Conservation (phyloP, 495 filamentous ascomycete genomes). For the Poronia punctata region DNA sequence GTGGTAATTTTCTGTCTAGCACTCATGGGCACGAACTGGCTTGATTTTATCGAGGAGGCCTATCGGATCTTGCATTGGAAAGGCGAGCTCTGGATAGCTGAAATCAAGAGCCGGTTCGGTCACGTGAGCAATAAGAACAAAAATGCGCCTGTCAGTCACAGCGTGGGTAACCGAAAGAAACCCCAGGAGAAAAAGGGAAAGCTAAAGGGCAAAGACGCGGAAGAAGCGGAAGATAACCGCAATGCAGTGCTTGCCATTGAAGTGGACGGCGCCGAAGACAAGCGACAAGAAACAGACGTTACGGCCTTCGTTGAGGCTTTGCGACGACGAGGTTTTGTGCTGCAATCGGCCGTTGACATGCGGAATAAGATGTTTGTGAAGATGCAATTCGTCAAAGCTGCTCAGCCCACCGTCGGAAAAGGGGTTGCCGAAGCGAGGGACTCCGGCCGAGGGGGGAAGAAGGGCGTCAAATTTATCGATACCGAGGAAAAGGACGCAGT, state of each 20-base stretch:
- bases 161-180: conserved; percentile 51
- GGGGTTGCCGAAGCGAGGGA: conserved; percentile 37
- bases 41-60: conserved; percentile 92
- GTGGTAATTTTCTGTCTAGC: conserved; percentile 90
- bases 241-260: conserved; percentile 43
- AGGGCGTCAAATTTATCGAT: conserved; percentile 50
- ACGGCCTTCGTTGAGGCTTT: conserved; percentile 83
- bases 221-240: conserved; percentile 38
- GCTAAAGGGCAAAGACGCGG: conserved; percentile 35
- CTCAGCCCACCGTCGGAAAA: conserved; percentile 63
- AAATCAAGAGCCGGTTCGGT: conserved; percentile 89
- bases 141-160: conserved; percentile 54
- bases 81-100: conserved; percentile 92
- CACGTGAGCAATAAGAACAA: conserved; percentile 41
- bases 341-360: conserved; percentile 66
- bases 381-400: conserved; percentile 84
- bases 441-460: conserved; percentile 41
- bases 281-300: conserved; percentile 69
- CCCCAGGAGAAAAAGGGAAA: conserved; percentile 46
- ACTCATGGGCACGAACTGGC: conserved; percentile 98
- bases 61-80: conserved; percentile 81
- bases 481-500: conserved; percentile 42
- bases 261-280: conserved; percentile 44
- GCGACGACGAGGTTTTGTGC: conserved; percentile 65
- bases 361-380: conserved; percentile 97